Percentiles rank a stretch among this genome's conserved stretches.
Conservation (phyloP, 495 filamentous ascomycete species). For the Penicillium herquei region DNA sequence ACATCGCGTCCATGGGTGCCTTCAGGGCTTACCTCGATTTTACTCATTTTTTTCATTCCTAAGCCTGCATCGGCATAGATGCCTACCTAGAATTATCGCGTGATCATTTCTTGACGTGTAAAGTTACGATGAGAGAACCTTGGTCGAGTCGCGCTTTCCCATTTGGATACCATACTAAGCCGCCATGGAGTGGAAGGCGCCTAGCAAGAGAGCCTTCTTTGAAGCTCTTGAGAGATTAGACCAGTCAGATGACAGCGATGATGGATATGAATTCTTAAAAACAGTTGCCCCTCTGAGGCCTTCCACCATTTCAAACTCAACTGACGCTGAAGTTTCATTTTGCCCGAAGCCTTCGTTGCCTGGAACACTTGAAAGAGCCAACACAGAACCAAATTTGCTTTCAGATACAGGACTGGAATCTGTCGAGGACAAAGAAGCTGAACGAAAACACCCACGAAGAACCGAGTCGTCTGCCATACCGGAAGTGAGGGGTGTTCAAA, state of each 20-base stretch:
- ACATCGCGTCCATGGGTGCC: slow-evolving; percentile 22
- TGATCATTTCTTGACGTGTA: not conserved
- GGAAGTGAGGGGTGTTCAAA: slow-evolving; percentile 7
- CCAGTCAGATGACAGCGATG: slow-evolving; percentile 32
- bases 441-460: not conserved
- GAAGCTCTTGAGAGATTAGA: slow-evolving; percentile 45
- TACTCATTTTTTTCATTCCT: slow-evolving; percentile 2
- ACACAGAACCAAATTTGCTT: slow-evolving; percentile 15
- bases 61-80: not conserved
- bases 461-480: not conserved
- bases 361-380: slow-evolving; percentile 8
- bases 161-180: slow-evolving; percentile 17
- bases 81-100: not conserved
- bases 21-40: not conserved
- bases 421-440: not conserved
- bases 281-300: slow-evolving; percentile 2
- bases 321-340: not conserved
- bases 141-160: slow-evolving; percentile 1
- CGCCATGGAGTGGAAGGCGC: slow-evolving; percentile 17
- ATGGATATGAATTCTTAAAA: slow-evolving; percentile 13
- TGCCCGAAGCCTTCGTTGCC: not conserved
- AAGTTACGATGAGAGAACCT: slow-evolving; percentile 12
- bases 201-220: slow-evolving; percentile 46
- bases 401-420: not conserved
- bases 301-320: not conserved